Evolutionary conservation across 305 asterid species (phyloP).

Genomic region (Striga hermonthica): DNA sequence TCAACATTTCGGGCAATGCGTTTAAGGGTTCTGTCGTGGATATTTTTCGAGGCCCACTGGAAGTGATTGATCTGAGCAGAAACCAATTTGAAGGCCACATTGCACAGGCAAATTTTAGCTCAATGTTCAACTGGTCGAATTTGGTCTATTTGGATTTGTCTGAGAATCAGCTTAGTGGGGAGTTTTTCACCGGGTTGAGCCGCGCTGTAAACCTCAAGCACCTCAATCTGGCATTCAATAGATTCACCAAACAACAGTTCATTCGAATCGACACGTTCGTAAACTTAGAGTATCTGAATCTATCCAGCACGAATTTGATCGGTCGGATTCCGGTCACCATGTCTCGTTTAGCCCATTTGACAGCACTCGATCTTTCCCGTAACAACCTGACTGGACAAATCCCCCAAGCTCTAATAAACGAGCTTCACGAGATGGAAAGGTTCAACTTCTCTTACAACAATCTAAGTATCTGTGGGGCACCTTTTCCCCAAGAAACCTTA

Average conservation of each 20-base stretch:
- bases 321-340: conserved; percentile 59
- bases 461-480: conserved; percentile 61
- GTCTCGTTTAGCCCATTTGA: conserved; percentile 47
- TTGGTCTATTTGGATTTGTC: conserved; percentile 74
- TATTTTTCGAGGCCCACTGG: conserved; percentile 54
- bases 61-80: conserved; percentile 84
- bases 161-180: conserved; percentile 79
- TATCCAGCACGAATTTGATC: conserved; percentile 63
- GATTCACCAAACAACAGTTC: conserved; percentile 55
- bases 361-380: conserved; percentile 68
- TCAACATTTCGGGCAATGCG: conserved; percentile 69
- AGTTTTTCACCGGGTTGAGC: conserved; percentile 41
- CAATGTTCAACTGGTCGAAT: conserved; percentile 54
- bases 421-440: conserved; percentile 55
- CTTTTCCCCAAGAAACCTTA: conserved; percentile 44
- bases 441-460: conserved; percentile 84
- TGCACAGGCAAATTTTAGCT: conserved; percentile 66
- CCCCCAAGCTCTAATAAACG: conserved; percentile 47
- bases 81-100: conserved; percentile 85
- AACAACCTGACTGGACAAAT: conserved; percentile 85
- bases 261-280: conserved; percentile 43
- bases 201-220: conserved; percentile 53
- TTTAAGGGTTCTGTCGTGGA: conserved; percentile 68
- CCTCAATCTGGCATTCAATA: conserved; percentile 81
- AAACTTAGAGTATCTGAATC: conserved; percentile 66